Conservation (phyloP, 345 rosid genomes). For the Eutrema yunnanense region DNA sequence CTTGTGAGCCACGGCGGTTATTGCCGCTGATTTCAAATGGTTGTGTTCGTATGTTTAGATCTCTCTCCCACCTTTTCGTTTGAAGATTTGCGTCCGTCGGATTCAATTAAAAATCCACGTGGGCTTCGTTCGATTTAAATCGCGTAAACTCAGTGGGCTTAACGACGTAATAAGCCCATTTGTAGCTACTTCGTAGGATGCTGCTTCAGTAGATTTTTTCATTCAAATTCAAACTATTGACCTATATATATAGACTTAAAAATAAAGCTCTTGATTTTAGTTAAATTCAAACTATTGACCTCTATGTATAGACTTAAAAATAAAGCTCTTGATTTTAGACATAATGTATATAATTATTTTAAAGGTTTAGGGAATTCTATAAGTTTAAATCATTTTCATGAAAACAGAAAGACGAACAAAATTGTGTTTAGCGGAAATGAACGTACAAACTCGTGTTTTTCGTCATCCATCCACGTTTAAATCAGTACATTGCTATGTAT, state of each 20-base stretch:
- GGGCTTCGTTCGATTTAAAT: background rate
- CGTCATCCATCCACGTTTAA: no score
- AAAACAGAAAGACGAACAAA: background rate
- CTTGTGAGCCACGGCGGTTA: conserved; percentile 2
- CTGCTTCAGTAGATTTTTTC: background rate
- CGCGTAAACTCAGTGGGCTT: conserved; percentile 11
- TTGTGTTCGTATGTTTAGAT: background rate
- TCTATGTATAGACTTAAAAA: background rate
- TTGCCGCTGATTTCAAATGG: background rate
- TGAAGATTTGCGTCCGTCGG: background rate
- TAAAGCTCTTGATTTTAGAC: background rate
- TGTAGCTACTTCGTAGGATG: background rate
- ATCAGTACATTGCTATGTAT: no score
- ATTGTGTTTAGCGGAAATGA: no score
- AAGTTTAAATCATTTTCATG: background rate
- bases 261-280: background rate
- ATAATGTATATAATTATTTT: background rate
- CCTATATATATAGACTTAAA: background rate
- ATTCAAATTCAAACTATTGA: background rate
- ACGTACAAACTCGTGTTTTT: background rate
- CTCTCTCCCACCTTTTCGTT: conserved; percentile 20
- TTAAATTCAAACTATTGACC: background rate
- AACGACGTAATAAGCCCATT: background rate
- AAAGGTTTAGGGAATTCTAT: background rate
- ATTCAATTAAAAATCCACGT: background rate